Percentiles rank a stretch among this genome's conserved stretches.
phyloP scores from a whole-genome alignment of 768 basidiomycete genomes.

The Coprinopsis strossmayeri region DNA sequence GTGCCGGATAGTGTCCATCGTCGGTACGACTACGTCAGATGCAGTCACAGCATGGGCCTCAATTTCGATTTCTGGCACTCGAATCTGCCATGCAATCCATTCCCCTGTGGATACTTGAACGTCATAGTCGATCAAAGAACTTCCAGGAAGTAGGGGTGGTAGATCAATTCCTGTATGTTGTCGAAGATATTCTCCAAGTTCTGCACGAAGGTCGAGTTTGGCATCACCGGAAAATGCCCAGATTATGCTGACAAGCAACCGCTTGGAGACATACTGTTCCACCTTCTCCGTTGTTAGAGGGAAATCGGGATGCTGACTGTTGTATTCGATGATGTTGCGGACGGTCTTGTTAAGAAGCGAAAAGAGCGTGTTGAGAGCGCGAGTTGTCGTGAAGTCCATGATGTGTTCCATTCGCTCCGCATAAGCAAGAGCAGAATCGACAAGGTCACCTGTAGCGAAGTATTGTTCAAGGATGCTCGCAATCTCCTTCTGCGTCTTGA shows the following conservation, averaged over 20 bases:
- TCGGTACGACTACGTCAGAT: constrained; percentile 95
- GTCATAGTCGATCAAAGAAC: constrained; percentile 91
- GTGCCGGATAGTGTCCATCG: constrained; percentile 96
- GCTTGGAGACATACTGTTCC: constrained; percentile 87
- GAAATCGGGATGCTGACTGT: constrained; percentile 91
- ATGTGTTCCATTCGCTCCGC: constrained; percentile 91
- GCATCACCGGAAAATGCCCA: constrained; percentile 99
- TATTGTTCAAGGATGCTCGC: constrained; percentile 71
- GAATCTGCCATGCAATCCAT: constrained; percentile 88
- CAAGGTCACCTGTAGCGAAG: constrained; percentile 78
- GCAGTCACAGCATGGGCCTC: constrained; percentile 95
- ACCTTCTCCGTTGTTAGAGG: constrained; percentile 79
- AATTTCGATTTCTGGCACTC: constrained; percentile 93
- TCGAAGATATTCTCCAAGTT: constrained; percentile 83
- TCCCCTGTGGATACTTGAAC: constrained; percentile 81
- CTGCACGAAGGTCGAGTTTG: constrained; percentile 81
- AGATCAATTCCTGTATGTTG: constrained; percentile 86
- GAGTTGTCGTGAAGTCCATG: constrained; percentile 94
- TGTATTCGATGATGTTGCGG: constrained; percentile 91
- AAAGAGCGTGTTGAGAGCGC: constrained; percentile 93
- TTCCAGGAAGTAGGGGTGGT: constrained; percentile 66
- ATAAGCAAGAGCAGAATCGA: constrained; percentile 69
- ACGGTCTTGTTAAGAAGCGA: constrained; percentile 95
- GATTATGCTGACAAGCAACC: constrained; percentile 84
- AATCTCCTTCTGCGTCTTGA: constrained; percentile 71